Evolutionary conservation across 352 stramenopile species (phyloP).

Genomic region (Phytophthora ohioensis): DNA sequence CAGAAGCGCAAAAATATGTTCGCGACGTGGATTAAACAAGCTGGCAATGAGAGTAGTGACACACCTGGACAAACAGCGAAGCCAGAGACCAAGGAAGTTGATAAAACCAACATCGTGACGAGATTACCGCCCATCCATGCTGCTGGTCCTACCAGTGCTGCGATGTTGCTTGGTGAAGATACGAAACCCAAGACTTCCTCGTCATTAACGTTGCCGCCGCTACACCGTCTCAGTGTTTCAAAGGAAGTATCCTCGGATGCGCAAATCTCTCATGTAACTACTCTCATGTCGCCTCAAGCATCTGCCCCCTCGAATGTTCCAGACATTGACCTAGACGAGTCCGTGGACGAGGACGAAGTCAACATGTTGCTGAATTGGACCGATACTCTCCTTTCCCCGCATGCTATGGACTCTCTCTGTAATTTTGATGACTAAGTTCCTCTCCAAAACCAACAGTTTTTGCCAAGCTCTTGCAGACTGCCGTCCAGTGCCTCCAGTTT

Average conservation of each 20-base stretch:
- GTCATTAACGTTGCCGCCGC: constrained; percentile 17
- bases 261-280: neutral
- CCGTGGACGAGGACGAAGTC: constrained; percentile 78
- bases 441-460: neutral
- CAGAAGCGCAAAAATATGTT: constrained; percentile 81
- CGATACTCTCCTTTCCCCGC: constrained; percentile 63
- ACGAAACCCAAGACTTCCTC: constrained; percentile 1
- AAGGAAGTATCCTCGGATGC: neutral
- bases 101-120: constrained; percentile 12
- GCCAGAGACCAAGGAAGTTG: constrained; percentile 10
- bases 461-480: neutral
- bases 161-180: constrained; percentile 12
- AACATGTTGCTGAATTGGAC: constrained; percentile 87
- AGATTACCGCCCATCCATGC: constrained; percentile 40
- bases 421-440: constrained; percentile 44
- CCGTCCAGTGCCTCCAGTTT: constrained; percentile 12
- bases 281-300: constrained; percentile 12
- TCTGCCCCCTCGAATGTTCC: neutral
- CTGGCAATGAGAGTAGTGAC: constrained; percentile 15
- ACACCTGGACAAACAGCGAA: constrained; percentile 10
- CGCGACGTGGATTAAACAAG: constrained; percentile 73
- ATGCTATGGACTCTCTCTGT: constrained; percentile 52
- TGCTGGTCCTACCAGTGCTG: constrained; percentile 26
- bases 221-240: constrained; percentile 11
- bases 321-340: constrained; percentile 63